phyloP scores from a whole-genome alignment of 2,329 filamentous ascomycete species.

The Paecilomyces dactylethromorphus region DNA sequence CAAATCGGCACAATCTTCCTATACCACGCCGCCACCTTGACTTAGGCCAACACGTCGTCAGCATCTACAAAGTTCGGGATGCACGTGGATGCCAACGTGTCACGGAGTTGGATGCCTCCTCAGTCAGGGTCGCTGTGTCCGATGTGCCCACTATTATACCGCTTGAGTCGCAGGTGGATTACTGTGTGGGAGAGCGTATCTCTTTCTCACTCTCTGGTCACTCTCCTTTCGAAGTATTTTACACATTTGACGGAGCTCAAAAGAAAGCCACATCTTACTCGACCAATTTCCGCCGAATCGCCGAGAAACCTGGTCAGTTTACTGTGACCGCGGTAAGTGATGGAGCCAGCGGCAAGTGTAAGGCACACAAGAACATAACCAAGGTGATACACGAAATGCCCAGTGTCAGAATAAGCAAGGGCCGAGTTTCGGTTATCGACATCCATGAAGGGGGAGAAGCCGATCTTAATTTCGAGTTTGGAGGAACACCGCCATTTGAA shows the following conservation, averaged over 20 bases:
- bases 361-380: constrained; percentile 67
- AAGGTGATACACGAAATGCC: constrained; percentile 90
- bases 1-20: constrained; percentile 67
- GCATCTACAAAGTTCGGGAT: constrained; percentile 85
- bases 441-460: constrained; percentile 96
- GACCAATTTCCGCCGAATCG: constrained; percentile 86
- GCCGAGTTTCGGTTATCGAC: constrained; percentile 72
- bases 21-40: constrained; percentile 81
- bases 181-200: constrained; percentile 92
- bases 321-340: constrained; percentile 81
- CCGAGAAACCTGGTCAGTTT: constrained; percentile 84
- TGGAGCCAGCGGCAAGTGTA: constrained; percentile 74
- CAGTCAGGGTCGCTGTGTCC: constrained; percentile 85
- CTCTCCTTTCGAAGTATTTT: constrained; percentile 86
- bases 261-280: constrained; percentile 66
- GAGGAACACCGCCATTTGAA: constrained; percentile 91
- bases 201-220: constrained; percentile 86
- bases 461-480: constrained; percentile 91
- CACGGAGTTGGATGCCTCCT: constrained; percentile 62
- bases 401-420: constrained; percentile 82
- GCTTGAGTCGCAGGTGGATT: constrained; percentile 76
- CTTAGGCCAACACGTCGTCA: constrained; percentile 81
- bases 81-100: constrained; percentile 77
- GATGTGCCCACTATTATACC: constrained; percentile 88
- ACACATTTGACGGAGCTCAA: constrained; percentile 73